Evolutionary conservation across 176 grass and related monocot genomes (phyloP).

Genomic region (Bolboschoenus planiculmis): DNA sequence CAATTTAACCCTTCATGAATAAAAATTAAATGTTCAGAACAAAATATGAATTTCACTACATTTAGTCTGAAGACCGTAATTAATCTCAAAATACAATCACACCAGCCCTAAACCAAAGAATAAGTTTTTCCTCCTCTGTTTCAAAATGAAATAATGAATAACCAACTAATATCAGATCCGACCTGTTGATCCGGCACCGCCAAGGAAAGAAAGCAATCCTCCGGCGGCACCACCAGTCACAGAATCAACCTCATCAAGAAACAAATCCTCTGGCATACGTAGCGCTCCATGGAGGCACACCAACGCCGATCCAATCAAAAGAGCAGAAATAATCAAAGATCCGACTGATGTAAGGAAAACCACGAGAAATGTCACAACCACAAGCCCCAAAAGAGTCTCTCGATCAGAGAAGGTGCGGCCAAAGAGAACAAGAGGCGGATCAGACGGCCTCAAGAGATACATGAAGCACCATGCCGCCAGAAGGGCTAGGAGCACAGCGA

Average conservation of each 20-base stretch:
- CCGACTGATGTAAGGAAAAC: constrained; percentile 84
- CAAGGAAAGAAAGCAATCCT: constrained; percentile 71
- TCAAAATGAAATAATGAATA: neutral
- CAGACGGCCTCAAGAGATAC: constrained; percentile 72
- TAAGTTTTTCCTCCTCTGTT: neutral
- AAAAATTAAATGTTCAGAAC: neutral
- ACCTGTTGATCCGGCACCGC: constrained; percentile 13
- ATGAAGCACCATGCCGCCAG: constrained; percentile 87
- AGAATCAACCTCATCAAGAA: constrained; percentile 59
- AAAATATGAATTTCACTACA: constrained; percentile 12
- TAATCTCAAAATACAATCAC: constrained; percentile 11
- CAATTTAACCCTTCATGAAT: neutral
- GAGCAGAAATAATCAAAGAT: constrained; percentile 76
- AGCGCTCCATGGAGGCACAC: constrained; percentile 64
- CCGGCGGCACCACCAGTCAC: constrained; percentile 32
- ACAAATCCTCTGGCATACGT: constrained; percentile 76
- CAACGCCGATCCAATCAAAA: constrained; percentile 49
- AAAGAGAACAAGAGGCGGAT: constrained; percentile 81
- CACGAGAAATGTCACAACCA: constrained; percentile 50
- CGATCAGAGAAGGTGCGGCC: constrained; percentile 81
- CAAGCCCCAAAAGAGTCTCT: constrained; percentile 72
- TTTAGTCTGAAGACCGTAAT: neutral
- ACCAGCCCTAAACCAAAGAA: constrained; percentile 8
- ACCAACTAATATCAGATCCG: constrained; percentile 8
- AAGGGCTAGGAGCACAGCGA: constrained; percentile 52